Evolutionary conservation across 495 filamentous ascomycete species (phyloP).

Genomic region (Aspergillus incahuasiensis): DNA sequence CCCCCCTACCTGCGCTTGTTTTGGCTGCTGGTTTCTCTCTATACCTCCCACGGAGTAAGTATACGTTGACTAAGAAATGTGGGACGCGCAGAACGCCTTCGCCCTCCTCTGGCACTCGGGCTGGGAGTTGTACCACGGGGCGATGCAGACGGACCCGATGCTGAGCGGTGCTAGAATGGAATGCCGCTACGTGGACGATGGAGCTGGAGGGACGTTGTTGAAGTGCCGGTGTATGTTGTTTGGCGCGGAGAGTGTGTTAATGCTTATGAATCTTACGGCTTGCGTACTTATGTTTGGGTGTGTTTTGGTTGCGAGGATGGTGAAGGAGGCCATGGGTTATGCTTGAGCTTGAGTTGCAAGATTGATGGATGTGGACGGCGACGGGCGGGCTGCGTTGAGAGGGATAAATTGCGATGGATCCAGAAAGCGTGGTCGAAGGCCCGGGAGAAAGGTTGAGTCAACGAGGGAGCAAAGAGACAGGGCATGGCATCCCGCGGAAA

Average conservation of each 20-base stretch:
- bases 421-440: too few species aligned
- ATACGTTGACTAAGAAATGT: too few species aligned
- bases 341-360: too few species aligned
- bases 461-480: background rate
- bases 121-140: slow-evolving; percentile 13
- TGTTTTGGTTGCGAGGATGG: background rate
- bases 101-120: slow-evolving; percentile 32
- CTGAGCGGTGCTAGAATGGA: slow-evolving; percentile 23
- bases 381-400: too few species aligned
- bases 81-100: too few species aligned
- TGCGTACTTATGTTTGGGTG: slow-evolving; percentile 12
- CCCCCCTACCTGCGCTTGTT: too few species aligned
- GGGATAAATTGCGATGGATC: too few species aligned
- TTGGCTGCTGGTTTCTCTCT: too few species aligned
- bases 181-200: background rate
- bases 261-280: slow-evolving; percentile 25
- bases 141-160: slow-evolving; percentile 24
- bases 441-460: too few species aligned
- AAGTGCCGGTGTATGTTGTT: slow-evolving; percentile 25
- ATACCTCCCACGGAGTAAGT: too few species aligned
- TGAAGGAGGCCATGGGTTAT: slow-evolving; percentile 1
- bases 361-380: too few species aligned
- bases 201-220: slow-evolving; percentile 9
- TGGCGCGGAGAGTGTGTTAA: slow-evolving; percentile 27
- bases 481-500: background rate